Evolutionary conservation across 768 basidiomycete genomes (phyloP).

Genomic region (Pleurotus giganteus): DNA sequence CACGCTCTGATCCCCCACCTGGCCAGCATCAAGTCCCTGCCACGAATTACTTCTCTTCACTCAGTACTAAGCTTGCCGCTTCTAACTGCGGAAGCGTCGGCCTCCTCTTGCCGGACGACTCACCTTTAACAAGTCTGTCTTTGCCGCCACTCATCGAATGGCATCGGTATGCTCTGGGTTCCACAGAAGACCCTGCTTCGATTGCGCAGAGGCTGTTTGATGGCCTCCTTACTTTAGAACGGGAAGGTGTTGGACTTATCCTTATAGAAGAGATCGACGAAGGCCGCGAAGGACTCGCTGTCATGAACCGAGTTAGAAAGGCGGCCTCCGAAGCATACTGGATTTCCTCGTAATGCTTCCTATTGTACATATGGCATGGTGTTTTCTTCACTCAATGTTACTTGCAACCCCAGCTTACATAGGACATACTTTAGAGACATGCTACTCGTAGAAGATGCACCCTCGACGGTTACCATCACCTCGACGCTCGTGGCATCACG

Average conservation of each 20-base stretch:
- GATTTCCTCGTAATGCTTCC: conserved; percentile 7
- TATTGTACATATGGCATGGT: no score
- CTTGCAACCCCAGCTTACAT: background rate
- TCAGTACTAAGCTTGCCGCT: conserved; percentile 19
- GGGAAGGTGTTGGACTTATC: conserved; percentile 74
- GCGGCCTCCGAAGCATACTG: conserved; percentile 61
- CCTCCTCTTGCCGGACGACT: conserved; percentile 63
- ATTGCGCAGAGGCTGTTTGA: conserved; percentile 86
- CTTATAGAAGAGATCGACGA: conserved; percentile 83
- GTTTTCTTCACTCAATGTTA: no score
- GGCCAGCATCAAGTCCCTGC: conserved; percentile 28
- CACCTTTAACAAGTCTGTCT: conserved; percentile 36
- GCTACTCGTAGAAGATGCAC: no score
- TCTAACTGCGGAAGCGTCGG: conserved; percentile 51
- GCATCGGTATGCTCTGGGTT: conserved; percentile 52
- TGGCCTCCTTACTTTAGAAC: conserved; percentile 80
- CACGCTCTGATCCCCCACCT: conserved; percentile 39
- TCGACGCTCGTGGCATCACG: no score
- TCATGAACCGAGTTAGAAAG: conserved; percentile 93
- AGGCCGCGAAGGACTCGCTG: conserved; percentile 80
- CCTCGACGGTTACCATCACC: no score
- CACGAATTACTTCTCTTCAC: conserved; percentile 39
- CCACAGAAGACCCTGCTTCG: conserved; percentile 53
- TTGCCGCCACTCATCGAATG: conserved; percentile 40
- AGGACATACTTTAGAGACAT: no score